Base-by-base conservation (phyloP, 495 filamentous ascomycete genomes). In the Penicillium taxi region DNA sequence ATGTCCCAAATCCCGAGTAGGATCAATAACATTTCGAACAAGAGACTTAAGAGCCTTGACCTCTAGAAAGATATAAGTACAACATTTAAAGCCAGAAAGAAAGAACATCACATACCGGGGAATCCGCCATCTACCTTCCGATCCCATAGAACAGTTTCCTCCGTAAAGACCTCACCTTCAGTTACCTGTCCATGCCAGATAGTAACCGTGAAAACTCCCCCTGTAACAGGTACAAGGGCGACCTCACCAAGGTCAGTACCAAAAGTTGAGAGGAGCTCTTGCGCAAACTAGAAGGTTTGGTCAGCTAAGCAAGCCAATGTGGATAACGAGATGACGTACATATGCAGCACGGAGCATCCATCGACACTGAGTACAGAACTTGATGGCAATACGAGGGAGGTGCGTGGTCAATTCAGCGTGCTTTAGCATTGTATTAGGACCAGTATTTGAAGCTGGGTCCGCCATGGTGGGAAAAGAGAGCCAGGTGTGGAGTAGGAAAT, bases 201-300 rank as follows among this genome's bases (percentile, higher is more conserved):
- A 31, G 80, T 70, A 4, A 94, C 75, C 9, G 73, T 69, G 55
- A 98, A 98, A 15, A 82, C 60, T 0, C 91, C 91, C 16, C 91
- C 89, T 0, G 86, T 94, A 12, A 78, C 55, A 0, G 91, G 91
- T 26, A 90, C 73, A 0, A 98, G 77, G n/a, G 91, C 77, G 9
- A 98, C 81, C 59, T 96, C 90, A 29, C 90, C 88, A 0, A 98
- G 71, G 37, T 79, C 70, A 9, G 79, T 88, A 33, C 74, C 71
- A 67, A 98, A 98, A 5, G 91, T 98, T n/a, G 86, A 91, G 41
- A 98, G 80, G 35, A 98, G 84, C 63, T 98, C 91, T 76, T 98
- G 91, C 28, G 84, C 88, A 63, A 84, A 95, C 86, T 94, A 13
- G 9, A 18, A 5, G 0, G 9, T 15, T 18, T 26, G 24, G 41